Evolutionary conservation across 2,329 filamentous ascomycete genomes (phyloP).

Genomic region (Arachnomyces sp.): DNA sequence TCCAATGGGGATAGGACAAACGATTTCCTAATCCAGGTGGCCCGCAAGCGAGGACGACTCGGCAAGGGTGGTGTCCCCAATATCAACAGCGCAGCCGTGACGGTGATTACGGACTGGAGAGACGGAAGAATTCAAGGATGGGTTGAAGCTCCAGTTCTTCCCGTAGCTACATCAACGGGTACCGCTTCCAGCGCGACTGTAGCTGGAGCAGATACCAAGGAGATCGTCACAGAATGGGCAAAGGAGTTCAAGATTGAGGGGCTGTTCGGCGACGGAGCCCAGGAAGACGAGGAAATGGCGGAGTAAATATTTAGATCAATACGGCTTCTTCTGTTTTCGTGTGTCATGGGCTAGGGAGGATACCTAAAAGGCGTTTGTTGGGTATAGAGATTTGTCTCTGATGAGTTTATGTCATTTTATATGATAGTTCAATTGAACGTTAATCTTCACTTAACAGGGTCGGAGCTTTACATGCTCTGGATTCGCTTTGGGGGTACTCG

Average conservation of each 20-base stretch:
- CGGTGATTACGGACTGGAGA: slow-evolving; percentile 92
- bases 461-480: too few species aligned
- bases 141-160: slow-evolving; percentile 65
- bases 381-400: background rate
- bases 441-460: too few species aligned
- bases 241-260: slow-evolving; percentile 93
- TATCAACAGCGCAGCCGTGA: slow-evolving; percentile 75
- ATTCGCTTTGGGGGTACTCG: too few species aligned
- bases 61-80: slow-evolving; percentile 88
- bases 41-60: slow-evolving; percentile 80
- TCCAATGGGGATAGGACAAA: slow-evolving; percentile 67
- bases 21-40: slow-evolving; percentile 91
- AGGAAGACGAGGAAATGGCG: slow-evolving; percentile 32
- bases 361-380: slow-evolving; percentile 1
- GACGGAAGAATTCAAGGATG: slow-evolving; percentile 92
- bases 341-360: slow-evolving; percentile 8
- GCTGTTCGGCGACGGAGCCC: slow-evolving; percentile 64
- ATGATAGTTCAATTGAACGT: background rate
- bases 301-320: slow-evolving; percentile 20
- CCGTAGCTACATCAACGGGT: slow-evolving; percentile 42
- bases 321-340: background rate
- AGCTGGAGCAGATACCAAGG: slow-evolving; percentile 58
- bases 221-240: slow-evolving; percentile 87
- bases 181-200: slow-evolving; percentile 25
- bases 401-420: background rate